Conservation (phyloP, 768 basidiomycete genomes). For the Suillus hirtellus region DNA sequence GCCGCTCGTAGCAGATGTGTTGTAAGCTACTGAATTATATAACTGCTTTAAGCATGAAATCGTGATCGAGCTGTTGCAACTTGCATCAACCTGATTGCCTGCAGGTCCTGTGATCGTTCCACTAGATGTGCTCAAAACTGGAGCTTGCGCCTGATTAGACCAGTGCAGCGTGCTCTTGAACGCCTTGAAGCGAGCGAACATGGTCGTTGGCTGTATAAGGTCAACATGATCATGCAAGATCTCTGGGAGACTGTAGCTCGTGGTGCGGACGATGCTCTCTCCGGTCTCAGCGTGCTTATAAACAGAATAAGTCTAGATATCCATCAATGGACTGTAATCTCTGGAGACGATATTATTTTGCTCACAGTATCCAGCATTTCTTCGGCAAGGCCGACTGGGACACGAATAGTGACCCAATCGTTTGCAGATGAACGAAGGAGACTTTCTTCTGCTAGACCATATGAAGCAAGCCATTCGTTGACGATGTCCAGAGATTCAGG, state of each 20-base stretch:
- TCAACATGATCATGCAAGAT: conserved; percentile 61
- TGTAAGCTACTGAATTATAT: conserved; percentile 52
- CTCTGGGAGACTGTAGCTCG: conserved; percentile 66
- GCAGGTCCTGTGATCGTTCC: conserved; percentile 30
- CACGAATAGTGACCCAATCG: conserved; percentile 65
- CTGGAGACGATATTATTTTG: not conserved
- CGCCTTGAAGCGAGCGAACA: conserved; percentile 53
- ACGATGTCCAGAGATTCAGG: conserved; percentile 53
- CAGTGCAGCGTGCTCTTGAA: conserved; percentile 44
- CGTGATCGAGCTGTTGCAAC: conserved; percentile 51
- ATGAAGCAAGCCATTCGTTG: conserved; percentile 58
- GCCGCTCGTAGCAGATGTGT: conserved; percentile 39
- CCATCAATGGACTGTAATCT: not conserved
- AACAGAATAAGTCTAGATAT: conserved; percentile 55
- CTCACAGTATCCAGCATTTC: conserved; percentile 68
- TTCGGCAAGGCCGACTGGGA: conserved; percentile 63
- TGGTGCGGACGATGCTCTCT: conserved; percentile 61
- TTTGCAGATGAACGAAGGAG: conserved; percentile 59
- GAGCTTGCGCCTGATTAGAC: conserved; percentile 17
- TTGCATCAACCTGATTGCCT: conserved; percentile 44
- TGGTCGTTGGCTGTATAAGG: conserved; percentile 71
- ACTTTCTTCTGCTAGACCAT: conserved; percentile 52
- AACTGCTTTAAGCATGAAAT: conserved; percentile 53
- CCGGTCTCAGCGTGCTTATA: conserved; percentile 58
- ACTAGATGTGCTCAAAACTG: not conserved